These are phyloP conservation scores for Alternaria triticina DNA, from an alignment of 2,329 filamentous ascomycete genomes.

Conservation along the genomic window DNA sequence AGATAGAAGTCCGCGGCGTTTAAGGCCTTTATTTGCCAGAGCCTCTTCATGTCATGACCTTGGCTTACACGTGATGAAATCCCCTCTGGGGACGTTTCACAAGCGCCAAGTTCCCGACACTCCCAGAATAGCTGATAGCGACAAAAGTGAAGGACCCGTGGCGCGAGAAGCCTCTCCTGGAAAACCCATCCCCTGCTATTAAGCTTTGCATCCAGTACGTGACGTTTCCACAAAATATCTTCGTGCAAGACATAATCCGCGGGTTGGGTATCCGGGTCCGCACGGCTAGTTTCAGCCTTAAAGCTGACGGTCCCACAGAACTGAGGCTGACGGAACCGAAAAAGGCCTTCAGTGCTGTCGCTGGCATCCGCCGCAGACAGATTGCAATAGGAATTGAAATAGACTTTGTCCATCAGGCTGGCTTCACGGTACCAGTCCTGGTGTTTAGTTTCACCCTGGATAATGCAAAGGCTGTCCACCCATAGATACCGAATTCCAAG, in stretches of 20 bases:
- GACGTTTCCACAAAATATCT: background rate
- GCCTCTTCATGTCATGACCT: background rate
- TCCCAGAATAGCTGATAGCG: slow-evolving; percentile 26
- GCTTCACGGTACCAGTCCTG: slow-evolving; percentile 11
- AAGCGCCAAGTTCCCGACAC: slow-evolving; percentile 9
- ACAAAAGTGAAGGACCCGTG: slow-evolving; percentile 22
- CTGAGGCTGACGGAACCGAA: background rate
- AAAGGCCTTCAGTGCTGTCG: slow-evolving; percentile 10
- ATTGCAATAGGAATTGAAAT: slow-evolving; percentile 12
- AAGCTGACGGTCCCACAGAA: background rate
- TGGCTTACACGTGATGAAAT: background rate
- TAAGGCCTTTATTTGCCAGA: background rate
- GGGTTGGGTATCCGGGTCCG: background rate
- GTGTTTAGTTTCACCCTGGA: background rate
- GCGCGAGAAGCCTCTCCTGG: slow-evolving; percentile 23
- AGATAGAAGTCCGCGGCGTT: background rate
- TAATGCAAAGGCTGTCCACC: slow-evolving; percentile 22
- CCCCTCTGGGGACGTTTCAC: slow-evolving; percentile 9
- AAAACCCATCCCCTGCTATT: slow-evolving; percentile 13
- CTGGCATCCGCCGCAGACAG: slow-evolving; percentile 7
- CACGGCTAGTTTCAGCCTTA: background rate
- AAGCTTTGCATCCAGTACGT: background rate
- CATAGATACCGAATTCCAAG: slow-evolving; percentile 25
- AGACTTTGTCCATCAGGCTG: slow-evolving; percentile 12
- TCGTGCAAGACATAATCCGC: background rate